These are phyloP conservation scores for Wickerhamiella vanderwaltii DNA, from an alignment of 805 yeast species.

Conservation along the genomic window DNA sequence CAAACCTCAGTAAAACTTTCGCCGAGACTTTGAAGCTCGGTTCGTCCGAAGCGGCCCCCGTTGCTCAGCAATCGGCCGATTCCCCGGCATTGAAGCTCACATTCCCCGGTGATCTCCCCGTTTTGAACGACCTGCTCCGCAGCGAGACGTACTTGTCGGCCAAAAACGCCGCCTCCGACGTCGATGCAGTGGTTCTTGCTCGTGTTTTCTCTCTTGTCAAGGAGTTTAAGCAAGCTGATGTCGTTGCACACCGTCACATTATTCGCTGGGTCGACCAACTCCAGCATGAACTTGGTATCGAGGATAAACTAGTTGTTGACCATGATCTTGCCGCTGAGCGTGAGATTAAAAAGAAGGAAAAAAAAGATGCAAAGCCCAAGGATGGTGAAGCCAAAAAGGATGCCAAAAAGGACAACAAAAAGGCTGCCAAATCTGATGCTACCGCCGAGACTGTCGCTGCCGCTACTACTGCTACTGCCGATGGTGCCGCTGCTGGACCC, in stretches of 20 bases:
- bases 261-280: slow-evolving; percentile 86
- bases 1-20: slow-evolving; percentile 10
- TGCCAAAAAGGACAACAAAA: slow-evolving; percentile 27
- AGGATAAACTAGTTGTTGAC: slow-evolving; percentile 45
- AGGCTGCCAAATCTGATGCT: slow-evolving; percentile 22
- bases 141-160: slow-evolving; percentile 61
- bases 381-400: slow-evolving; percentile 11
- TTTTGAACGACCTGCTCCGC: slow-evolving; percentile 60
- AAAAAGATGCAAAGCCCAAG: slow-evolving; percentile 28
- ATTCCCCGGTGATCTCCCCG: slow-evolving; percentile 39
- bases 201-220: slow-evolving; percentile 49
- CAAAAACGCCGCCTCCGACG: slow-evolving; percentile 43
- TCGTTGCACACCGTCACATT: slow-evolving; percentile 64
- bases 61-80: slow-evolving; percentile 51
- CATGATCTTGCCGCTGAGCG: slow-evolving; percentile 41
- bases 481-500: slow-evolving; percentile 11
- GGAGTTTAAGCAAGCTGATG: slow-evolving; percentile 44
- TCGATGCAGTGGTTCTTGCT: slow-evolving; percentile 63
- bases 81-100: slow-evolving; percentile 72
- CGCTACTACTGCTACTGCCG: slow-evolving; percentile 12
- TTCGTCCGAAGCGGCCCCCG: slow-evolving; percentile 18
- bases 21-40: slow-evolving; percentile 7
- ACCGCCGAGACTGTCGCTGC: slow-evolving; percentile 20
- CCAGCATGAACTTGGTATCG: slow-evolving; percentile 53
- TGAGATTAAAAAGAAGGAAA: slow-evolving; percentile 44